phyloP scores from a whole-genome alignment of 257 asterid genomes.

The Przewalskia tangutica region DNA sequence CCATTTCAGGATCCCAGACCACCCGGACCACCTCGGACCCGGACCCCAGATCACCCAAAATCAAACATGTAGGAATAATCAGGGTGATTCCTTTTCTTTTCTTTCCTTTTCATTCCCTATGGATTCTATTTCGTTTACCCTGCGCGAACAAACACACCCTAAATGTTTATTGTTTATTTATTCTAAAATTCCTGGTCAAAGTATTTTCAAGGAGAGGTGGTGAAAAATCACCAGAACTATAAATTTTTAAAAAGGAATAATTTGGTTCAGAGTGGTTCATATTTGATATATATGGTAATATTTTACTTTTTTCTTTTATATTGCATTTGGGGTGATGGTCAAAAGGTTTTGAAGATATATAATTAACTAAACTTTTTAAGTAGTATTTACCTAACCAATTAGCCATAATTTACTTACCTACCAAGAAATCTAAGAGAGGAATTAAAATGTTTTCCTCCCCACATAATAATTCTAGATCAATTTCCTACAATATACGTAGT shows the following conservation, averaged over 20 bases:
- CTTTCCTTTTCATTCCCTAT: too few relatives aligned
- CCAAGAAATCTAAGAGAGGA: not conserved
- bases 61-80: too few relatives aligned
- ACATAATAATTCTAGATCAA: not conserved
- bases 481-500: not conserved
- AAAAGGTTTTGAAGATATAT: not conserved
- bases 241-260: not conserved
- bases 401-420: not conserved
- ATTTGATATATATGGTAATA: not conserved
- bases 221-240: too few relatives aligned
- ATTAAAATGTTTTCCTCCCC: not conserved
- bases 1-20: too few relatives aligned
- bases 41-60: too few relatives aligned
- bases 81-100: too few relatives aligned
- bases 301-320: not conserved
- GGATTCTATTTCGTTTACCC: too few relatives aligned
- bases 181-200: too few relatives aligned
- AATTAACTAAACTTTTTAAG: not conserved
- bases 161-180: too few relatives aligned
- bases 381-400: not conserved
- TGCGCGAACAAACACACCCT: too few relatives aligned
- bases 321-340: not conserved
- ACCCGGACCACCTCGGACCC: too few relatives aligned
- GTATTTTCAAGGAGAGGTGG: too few relatives aligned
- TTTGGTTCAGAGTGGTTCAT: not conserved